phyloP scores from a whole-genome alignment of 306 rosid species.

The Calophaca sinica region DNA sequence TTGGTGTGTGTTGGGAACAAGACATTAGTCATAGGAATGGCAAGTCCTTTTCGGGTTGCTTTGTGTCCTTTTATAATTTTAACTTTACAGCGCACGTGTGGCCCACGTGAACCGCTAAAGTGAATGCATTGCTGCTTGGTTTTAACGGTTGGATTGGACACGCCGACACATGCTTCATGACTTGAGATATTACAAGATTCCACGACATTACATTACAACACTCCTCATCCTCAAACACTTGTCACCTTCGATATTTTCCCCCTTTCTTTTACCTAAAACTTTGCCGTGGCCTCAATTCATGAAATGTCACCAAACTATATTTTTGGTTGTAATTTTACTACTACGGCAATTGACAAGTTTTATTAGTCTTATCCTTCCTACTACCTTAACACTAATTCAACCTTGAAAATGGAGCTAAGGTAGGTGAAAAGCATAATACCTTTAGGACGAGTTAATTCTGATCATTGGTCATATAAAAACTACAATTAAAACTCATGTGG shows the following conservation, averaged over 20 bases:
- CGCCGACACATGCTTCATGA: constrained; percentile 45
- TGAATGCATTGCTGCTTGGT: constrained; percentile 30
- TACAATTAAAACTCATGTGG: constrained; percentile 35
- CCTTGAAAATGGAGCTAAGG: constrained; percentile 37
- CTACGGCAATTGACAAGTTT: too few relatives aligned
- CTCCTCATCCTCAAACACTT: not conserved
- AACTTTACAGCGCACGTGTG: constrained; percentile 58
- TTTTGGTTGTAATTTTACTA: too few relatives aligned
- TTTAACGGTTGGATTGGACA: constrained; percentile 37
- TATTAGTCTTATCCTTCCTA: not conserved
- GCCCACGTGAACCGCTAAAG: constrained; percentile 46
- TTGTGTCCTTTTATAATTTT: constrained; percentile 33
- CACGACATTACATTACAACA: constrained; percentile 33
- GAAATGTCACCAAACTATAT: too few relatives aligned
- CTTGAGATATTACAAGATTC: constrained; percentile 20
- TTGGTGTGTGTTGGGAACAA: not conserved
- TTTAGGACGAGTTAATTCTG: constrained; percentile 39
- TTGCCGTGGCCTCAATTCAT: too few relatives aligned
- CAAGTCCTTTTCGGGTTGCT: constrained; percentile 42
- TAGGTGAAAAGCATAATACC: constrained; percentile 35
- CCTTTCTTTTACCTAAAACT: too few relatives aligned
- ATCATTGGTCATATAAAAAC: constrained; percentile 17
- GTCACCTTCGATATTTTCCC: not conserved
- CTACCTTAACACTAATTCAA: not conserved
- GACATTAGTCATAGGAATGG: constrained; percentile 36